Evolutionary conservation across 768 basidiomycete species (phyloP), one percentile per base, ranked within the genome.

Genomic region (Russula dissimulans): DNA sequence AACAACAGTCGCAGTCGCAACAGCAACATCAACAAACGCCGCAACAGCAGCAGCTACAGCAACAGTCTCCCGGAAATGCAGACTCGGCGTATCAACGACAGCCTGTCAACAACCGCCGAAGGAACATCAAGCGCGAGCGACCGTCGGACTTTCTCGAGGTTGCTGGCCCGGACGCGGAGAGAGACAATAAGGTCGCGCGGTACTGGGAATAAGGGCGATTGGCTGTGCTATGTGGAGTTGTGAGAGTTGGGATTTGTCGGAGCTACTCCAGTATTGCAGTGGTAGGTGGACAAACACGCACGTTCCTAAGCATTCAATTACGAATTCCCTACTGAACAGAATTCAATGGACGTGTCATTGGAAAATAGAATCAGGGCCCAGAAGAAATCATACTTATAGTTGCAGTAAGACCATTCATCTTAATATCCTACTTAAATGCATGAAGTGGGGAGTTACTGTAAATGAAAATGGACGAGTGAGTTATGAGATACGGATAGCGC

Each of bases 41-140:
- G 3, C 54, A 49, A 5, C 29, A 41, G 1, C 55, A 43, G 26
- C 63, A 78, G 77, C 66, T 77, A 78, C 59, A 87, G 79, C 69
- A 80, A 62, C 86, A 89, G 67, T 86, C 88, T 69, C 78, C 80
- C 34, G 79, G 79, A 53, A 78, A 79, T 6, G 83, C 84, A 68
- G 90, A 92, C 63, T 91, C 89, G 6, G 87, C 90, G n/a, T 92
- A 93, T 70, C 91, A 93, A 70, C 79, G 91, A 39, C 69, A 91
- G 51, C 90, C 90, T 34, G 73, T 93, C 56, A 92, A 91, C 67
- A 90, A 89, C 67, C 79, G 90, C 60, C 79, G 90, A 55, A 76
- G 87, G 68, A 84, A 83, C 65, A 67, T 89, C 65, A 91, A 93
- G 72, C 80, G 90, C 9, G 91, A 92, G 34, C 77, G 90, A 48